Evolutionary conservation across 805 yeast genomes (phyloP), one percentile per base, ranked within the genome.

Genomic region (Candida vartiovaarae): DNA sequence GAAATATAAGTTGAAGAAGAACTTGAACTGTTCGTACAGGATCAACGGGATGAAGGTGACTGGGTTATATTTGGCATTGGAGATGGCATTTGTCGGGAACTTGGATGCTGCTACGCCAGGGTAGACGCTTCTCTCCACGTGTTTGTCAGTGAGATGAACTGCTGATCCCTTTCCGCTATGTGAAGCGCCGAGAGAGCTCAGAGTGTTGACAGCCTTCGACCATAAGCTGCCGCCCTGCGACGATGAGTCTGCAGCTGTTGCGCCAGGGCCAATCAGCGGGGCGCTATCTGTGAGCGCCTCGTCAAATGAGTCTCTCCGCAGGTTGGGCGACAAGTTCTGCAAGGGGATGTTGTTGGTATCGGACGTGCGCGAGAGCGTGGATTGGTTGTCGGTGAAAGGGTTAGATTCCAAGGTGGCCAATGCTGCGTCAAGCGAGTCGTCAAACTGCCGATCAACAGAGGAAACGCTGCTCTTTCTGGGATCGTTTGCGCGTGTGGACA

Each of bases 1-100:
- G 60, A 93, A 93, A 64, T 93, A 93, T 39, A 93, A 68, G 64
- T 93, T 93, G 74, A 89, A 93, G 65, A 93, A 93, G 63, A 93
- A 91, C 67, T 90, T 89, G 78, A 93, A 93, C 70, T 93, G 99
- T 61, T 91, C 96, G 63, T 85, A 95, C 29, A 93, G 72, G 43
- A 93, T 80, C 36, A 87, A 72, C 3, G 99, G 99, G 8, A 93
- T 65, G 57, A 93, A 93, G 2, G 95, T 80, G 32, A 88, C 60
- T 3, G 93, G 86, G 54, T 86, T 86, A 65, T 93, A 93, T 64
- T 90, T 91, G 24, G 99, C 98, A 64, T 93, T 93, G 38, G 95
- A 85, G 10, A 93, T 76, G 6, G 93, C 86, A 61, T 93, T 93
- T 9, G 87, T 66, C 2, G 93, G 68, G 44, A 66, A 68, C 39